A percentile compares a stretch with the other conserved stretches of the same genome.
Evolutionary conservation across 129 eudicot genomes (phyloP).

Genomic region (Kitagawia praeruptora): DNA sequence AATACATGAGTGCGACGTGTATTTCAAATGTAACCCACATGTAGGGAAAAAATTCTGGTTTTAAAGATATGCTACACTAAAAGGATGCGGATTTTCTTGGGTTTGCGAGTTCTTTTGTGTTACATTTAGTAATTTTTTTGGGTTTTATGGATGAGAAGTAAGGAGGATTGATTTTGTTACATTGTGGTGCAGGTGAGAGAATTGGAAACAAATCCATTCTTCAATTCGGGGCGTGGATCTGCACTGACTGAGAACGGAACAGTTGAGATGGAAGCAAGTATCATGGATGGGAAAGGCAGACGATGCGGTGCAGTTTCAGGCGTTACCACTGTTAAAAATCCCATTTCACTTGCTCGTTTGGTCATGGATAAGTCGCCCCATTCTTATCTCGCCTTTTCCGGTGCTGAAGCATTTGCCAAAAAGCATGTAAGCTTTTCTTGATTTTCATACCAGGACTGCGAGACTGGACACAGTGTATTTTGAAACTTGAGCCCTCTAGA

Average conservation of each 20-base stretch:
- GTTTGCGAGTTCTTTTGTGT: not conserved
- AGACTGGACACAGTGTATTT: too few relatives aligned
- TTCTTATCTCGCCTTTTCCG: constrained; percentile 78
- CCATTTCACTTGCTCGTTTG: constrained; percentile 80
- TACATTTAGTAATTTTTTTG: not conserved
- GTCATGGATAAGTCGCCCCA: constrained; percentile 96
- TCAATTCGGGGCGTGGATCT: constrained; percentile 94
- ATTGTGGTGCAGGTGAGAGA: constrained; percentile 51
- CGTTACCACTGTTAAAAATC: constrained; percentile 73
- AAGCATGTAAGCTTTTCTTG: constrained; percentile 39
- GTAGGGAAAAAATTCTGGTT: too few relatives aligned
- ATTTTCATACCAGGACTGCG: not conserved
- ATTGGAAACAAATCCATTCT: constrained; percentile 67
- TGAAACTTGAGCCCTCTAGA: not conserved
- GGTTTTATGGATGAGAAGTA: not conserved
- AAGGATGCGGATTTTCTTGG: not conserved
- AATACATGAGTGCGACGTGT: too few relatives aligned
- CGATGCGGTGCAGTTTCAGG: constrained; percentile 95
- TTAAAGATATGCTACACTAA: not conserved
- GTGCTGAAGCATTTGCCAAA: constrained; percentile 82
- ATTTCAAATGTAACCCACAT: too few relatives aligned
- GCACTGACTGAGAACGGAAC: constrained; percentile 85
- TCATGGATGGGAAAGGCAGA: constrained; percentile 71
- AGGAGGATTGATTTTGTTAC: not conserved
- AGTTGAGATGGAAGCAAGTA: constrained; percentile 97